These are phyloP conservation scores for Zoysia matrella DNA, from an alignment of 202 grass and related monocot genomes.

Conservation along the genomic window DNA sequence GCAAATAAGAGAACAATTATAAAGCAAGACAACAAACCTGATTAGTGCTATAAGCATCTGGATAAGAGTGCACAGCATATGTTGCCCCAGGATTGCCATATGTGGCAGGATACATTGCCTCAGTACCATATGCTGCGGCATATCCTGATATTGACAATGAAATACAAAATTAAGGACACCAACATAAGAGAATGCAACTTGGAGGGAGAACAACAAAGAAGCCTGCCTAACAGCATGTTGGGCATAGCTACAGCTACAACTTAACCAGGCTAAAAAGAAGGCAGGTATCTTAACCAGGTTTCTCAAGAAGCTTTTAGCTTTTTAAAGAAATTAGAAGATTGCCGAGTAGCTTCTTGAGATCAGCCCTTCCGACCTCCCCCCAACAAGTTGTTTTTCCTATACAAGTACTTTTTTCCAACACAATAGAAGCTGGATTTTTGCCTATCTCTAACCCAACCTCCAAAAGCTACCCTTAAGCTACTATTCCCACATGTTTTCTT, in stretches of 20 bases:
- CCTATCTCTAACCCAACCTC: too few relatives aligned
- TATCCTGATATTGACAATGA: constrained; percentile 53
- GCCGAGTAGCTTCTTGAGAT: not conserved
- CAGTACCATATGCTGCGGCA: constrained; percentile 52
- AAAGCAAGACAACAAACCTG: constrained; percentile 51
- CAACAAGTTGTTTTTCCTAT: not conserved
- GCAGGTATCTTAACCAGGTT: not conserved
- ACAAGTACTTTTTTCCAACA: not conserved
- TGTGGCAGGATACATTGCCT: constrained; percentile 44
- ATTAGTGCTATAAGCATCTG: constrained; percentile 61
- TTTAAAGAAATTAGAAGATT: not conserved
- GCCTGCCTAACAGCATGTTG: not conserved
- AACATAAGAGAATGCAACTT: constrained; percentile 11
- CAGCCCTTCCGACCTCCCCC: not conserved
- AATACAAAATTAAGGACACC: constrained; percentile 19
- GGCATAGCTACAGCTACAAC: constrained; percentile 1
- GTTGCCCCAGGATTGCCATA: constrained; percentile 57
- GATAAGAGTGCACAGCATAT: constrained; percentile 47
- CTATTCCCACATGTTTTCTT: not conserved
- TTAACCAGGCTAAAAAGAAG: constrained; percentile 7
- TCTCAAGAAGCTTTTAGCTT: not conserved
- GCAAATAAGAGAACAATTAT: constrained; percentile 1
- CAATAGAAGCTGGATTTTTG: not conserved
- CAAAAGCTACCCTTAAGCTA: not conserved
- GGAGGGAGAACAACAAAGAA: constrained; percentile 10